phyloP scores from a whole-genome alignment of 2,329 filamentous ascomycete genomes.

The Stromatinia cepivora region DNA sequence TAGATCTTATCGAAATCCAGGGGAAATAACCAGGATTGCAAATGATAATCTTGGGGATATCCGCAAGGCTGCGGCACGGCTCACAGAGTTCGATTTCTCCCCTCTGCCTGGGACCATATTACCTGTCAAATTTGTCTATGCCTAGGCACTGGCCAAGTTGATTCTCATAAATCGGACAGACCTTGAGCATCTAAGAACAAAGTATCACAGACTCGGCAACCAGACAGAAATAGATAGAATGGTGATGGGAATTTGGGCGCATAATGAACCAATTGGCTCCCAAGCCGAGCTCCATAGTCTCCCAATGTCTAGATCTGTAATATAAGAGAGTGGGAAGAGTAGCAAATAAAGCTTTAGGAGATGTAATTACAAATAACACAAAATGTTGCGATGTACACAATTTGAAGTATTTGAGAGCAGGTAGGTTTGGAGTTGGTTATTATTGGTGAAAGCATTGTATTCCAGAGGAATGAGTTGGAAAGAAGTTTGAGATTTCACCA shows the following conservation, averaged over 20 bases:
- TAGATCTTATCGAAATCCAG: not conserved
- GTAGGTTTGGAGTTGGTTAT: not conserved
- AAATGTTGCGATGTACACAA: not conserved
- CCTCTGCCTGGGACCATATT: not conserved
- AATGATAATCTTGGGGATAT: slow-evolving; percentile 4
- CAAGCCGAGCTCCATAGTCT: not conserved
- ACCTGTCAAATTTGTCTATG: not conserved
- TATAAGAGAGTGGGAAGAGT: not conserved
- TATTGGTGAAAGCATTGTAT: too few relatives aligned
- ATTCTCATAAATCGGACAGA: not conserved
- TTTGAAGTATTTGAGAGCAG: not conserved
- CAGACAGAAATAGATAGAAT: not conserved
- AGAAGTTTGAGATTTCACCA: slow-evolving; percentile 2
- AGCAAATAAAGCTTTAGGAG: not conserved
- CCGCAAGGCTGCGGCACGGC: slow-evolving; percentile 7
- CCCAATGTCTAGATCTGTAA: not conserved
- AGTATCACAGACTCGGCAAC: not conserved
- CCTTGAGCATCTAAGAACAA: not conserved
- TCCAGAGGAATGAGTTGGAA: not conserved
- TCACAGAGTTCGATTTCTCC: not conserved
- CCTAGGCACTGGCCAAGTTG: not conserved
- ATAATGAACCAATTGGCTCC: not conserved
- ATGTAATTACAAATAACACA: not conserved
- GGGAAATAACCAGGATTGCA: slow-evolving; percentile 10
- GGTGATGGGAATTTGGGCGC: not conserved